These are phyloP conservation scores for Ceriops tagal DNA, from an alignment of 345 rosid genomes.

Conservation along the genomic window DNA sequence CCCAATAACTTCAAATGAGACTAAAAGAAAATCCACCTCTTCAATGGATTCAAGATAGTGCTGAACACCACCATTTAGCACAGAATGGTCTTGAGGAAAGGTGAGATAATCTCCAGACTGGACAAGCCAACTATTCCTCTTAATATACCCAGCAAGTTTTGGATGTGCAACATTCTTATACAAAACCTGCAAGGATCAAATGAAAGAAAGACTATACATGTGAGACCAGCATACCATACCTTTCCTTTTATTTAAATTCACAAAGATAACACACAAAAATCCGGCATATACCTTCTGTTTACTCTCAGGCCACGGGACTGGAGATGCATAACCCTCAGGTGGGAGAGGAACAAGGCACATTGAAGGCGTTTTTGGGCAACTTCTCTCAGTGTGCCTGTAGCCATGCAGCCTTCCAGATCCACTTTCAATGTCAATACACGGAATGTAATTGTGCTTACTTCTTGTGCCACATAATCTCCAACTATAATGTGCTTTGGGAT, in stretches of 20 bases:
- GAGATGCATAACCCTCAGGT: conserved; percentile 64
- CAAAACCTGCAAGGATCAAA: conserved; percentile 49
- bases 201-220: conserved; percentile 6
- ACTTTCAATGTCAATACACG: conserved; percentile 82
- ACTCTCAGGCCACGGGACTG: conserved; percentile 82
- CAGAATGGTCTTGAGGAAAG: conserved; percentile 76
- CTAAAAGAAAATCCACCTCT: conserved; percentile 50
- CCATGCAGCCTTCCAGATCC: conserved; percentile 54
- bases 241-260: conserved; percentile 9
- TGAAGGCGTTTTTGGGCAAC: conserved; percentile 65
- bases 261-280: conserved; percentile 3
- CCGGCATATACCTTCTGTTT: conserved; percentile 51
- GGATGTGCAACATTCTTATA: conserved; percentile 89
- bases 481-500: conserved; percentile 71
- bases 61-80: conserved; percentile 64
- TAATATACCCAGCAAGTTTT: conserved; percentile 67
- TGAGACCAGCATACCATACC: conserved; percentile 16
- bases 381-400: conserved; percentile 82
- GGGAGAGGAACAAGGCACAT: conserved; percentile 92
- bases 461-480: conserved; percentile 84
- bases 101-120: conserved; percentile 62
- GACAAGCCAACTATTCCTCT: conserved; percentile 69
- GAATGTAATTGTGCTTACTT: conserved; percentile 94
- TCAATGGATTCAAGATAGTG: conserved; percentile 92
- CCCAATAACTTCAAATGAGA: conserved; percentile 1